Base-by-base conservation (phyloP, 768 basidiomycete genomes). In the Cystofilobasidium ferigula region DNA sequence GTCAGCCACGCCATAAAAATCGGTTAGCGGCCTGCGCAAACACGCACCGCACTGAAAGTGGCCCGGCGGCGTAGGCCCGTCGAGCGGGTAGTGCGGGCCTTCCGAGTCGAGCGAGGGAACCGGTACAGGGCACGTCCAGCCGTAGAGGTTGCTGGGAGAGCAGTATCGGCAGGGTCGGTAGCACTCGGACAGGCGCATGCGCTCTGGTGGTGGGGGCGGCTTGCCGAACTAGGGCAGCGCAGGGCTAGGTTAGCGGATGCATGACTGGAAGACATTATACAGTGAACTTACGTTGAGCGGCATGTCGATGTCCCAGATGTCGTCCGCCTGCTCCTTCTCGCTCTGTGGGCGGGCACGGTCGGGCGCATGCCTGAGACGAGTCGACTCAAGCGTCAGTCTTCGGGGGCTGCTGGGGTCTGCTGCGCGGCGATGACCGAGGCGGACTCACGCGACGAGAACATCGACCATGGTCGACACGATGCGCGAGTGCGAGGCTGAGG, bases 1-100 rank as follows among this genome's bases (percentile, higher is more conserved):
- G 10, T 42, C 40, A 20, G 20, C 10, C 40, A 20, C 20, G 40
- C 20, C 40, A 42, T 10, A 10, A 20, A 42, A 42, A 10, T 10
- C 40, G 40, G 10, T 42, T 42, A 10, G 20, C 20, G 10, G 20
- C 8, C 4, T 5, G 47, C 12, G 22, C n/a, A 14, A 48, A 26
- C 22, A 24, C 47, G 47, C 26, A 48, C 47, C 47, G 51, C 66
- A 68, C 14, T 20, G 18, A 16, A 68, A 57, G 40, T 68, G 66
- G 22, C 61, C 61, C 13, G 54, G 60, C 18, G 66, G 66, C 42
- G 60, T 62, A 13, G 66, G 64, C 18, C 64, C 64, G 28, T 66
- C 64, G 28, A 66, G 64, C 51, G 64, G 64, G 22, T 54, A 61
- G 13, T 26, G 43, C 16, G 38, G 58, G 4, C 58, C 58, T 38